Percentiles rank a stretch among this genome's conserved stretches.
phyloP scores from a whole-genome alignment of 352 stramenopile species.

The Globisporangium alternatum region DNA sequence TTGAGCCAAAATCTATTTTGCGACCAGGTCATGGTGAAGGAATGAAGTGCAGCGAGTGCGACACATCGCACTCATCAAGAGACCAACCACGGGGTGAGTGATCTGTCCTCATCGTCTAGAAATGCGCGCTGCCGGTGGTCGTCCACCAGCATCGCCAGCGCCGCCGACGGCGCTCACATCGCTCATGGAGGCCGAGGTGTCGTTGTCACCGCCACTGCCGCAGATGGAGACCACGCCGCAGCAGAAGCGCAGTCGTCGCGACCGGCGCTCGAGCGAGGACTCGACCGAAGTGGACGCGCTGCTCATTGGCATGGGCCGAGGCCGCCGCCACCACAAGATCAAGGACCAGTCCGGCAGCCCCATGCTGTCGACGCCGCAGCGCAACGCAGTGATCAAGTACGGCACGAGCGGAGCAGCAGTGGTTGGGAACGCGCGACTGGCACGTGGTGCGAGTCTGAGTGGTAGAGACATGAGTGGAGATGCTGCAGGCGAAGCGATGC shows the following conservation, averaged over 20 bases:
- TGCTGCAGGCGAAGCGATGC: background rate
- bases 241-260: conserved; percentile 1
- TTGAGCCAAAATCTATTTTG: background rate
- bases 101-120: background rate
- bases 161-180: background rate
- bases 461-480: background rate
- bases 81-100: background rate
- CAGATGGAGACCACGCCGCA: background rate
- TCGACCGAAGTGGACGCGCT: conserved; percentile 15
- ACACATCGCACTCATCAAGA: background rate
- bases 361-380: background rate
- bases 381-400: conserved; percentile 1
- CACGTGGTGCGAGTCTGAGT: background rate
- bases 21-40: background rate
- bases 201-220: background rate
- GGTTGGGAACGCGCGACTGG: background rate
- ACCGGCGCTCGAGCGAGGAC: conserved; percentile 14
- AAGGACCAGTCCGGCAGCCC: background rate
- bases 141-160: background rate
- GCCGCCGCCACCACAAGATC: background rate
- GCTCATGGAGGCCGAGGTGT: conserved; percentile 3
- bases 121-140: background rate
- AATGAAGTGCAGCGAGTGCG: background rate
- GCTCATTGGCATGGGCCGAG: background rate
- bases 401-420: background rate